Base-by-base conservation (phyloP, 331 rosid species). In the Acacia pycnantha region DNA sequence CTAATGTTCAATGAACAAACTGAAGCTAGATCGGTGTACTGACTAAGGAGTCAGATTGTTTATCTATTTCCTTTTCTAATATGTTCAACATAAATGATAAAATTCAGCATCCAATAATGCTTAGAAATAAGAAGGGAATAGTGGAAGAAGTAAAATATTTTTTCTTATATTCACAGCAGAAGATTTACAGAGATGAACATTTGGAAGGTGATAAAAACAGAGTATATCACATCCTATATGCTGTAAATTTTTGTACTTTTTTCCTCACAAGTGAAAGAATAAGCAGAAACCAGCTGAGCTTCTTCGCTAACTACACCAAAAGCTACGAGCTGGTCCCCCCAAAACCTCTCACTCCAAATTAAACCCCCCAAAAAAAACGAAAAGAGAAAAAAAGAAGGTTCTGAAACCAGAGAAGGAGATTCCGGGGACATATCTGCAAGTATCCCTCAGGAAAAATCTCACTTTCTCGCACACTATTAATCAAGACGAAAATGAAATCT, bases 251-350 rank as follows among this genome's bases (percentile, higher is more conserved):
- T 61, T 16, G 62, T 62, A 79, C 80, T 80, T 7, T 8, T 24
- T 33, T 16, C 18, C 27, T 78, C 44, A 21, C 44, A 69, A 80
- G 90, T 82, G 91, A 86, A 82, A 87, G 90, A 79, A 84, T 76
- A 84, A 84, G 85, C 86, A 85, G 90, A 85, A 85, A 92, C 90
- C 94, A 92, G 92, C 97, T 93, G 99, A 95, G 98, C 99, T 93
- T 84, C 93, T 84, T 56, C 80, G 58, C 88, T 88, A 87, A 80
- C 87, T 88, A 83, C 79, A 84, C 77, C 86, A 71, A 90, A 95
- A 95, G 99, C 98, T 93, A 80, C 99, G 68, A 87, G 88, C 91
- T 87, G 94, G 87, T 82, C 88, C 86, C 84, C 82, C 73, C 75
- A 89, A 88, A 89, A 77, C 84, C 92, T 90, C 85, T 79, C 90